Conservation (phyloP, 768 basidiomycete species). For the Leccinum olivaceopallidum region DNA sequence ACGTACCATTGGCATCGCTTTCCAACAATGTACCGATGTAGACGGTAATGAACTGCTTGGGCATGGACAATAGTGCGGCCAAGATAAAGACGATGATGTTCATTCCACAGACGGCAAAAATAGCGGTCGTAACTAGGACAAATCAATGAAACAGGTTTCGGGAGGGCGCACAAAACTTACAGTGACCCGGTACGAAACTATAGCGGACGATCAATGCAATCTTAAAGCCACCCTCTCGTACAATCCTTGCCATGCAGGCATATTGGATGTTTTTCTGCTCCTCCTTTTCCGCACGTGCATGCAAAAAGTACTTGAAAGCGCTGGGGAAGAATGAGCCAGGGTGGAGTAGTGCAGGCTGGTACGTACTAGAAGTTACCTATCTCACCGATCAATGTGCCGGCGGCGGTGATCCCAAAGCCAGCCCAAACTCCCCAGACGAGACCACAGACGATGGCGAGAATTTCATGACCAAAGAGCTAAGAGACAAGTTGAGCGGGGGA, state of each 20-base stretch:
- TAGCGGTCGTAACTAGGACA: conserved; percentile 73
- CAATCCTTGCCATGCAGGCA: conserved; percentile 62
- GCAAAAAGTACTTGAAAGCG: conserved; percentile 82
- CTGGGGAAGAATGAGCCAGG: conserved; percentile 37
- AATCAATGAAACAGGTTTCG: background rate
- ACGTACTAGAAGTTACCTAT: conserved; percentile 85
- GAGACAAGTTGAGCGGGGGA: conserved; percentile 8
- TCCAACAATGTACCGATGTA: conserved; percentile 86
- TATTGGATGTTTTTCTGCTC: conserved; percentile 60
- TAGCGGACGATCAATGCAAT: conserved; percentile 76
- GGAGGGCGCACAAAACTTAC: conserved; percentile 41
- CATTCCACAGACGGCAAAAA: conserved; percentile 92
- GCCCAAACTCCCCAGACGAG: conserved; percentile 87
- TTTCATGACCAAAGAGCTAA: conserved; percentile 90
- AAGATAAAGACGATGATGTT: conserved; percentile 70
- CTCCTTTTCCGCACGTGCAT: conserved; percentile 71
- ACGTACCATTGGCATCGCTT: conserved; percentile 36
- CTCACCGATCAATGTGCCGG: conserved; percentile 84
- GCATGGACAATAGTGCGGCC: conserved; percentile 80
- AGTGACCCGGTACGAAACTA: conserved; percentile 86
- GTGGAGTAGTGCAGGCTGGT: background rate
- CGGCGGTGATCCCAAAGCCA: conserved; percentile 85
- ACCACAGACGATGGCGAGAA: conserved; percentile 85
- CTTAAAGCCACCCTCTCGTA: conserved; percentile 87
- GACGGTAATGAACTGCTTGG: conserved; percentile 90